Evolutionary conservation across 2,329 filamentous ascomycete genomes (phyloP), one percentile per base, ranked within the genome.

Genomic region (Fusarium sp.): DNA sequence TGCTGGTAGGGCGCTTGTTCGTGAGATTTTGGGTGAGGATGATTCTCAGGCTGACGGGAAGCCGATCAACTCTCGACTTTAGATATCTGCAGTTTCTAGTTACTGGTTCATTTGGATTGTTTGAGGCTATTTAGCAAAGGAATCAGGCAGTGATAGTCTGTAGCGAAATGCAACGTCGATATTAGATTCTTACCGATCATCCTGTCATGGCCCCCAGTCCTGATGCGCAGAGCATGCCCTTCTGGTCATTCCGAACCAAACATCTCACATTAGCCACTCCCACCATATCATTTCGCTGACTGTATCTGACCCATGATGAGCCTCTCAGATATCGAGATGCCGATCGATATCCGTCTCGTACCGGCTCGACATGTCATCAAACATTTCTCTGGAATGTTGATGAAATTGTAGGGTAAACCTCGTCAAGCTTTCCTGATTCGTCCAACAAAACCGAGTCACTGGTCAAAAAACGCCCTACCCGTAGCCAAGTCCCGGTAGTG

Each of bases 1-100:
- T 1, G 88, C 87, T 0, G 88, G 88, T 0, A 79, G 83, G 12
- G 86, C 83, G 1, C 84, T 90, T 69, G 85, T 83, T 0, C 82
- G 84, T 6, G 85, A 88, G 67, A 39, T 81, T 11, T 10, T 74
- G 28, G 71, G 69, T 5, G 53, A 70, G 26, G 43, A 54, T n/a
- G 28, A 23, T 11, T 14, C 25, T 4, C 46, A 25, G 6, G 23
- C 8, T 7, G 16, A 28, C 2, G n/a, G 12, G 13, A 53, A 43
- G 10, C 39, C 59, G 6, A 26, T 60, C 4, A 68, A 5, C 13
- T 68, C 67, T 51, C 67, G 31, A 0, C 46, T 70, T 2, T 70
- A 10, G n/a, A 6, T 31, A 37, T 13, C 4, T 45, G 6, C 5
- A 16, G 23, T 16, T 37, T 37, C 11, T 21, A 21, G 9, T 31